These are phyloP conservation scores for Candida boidinii DNA, from an alignment of 805 yeast species.

Conservation along the genomic window DNA sequence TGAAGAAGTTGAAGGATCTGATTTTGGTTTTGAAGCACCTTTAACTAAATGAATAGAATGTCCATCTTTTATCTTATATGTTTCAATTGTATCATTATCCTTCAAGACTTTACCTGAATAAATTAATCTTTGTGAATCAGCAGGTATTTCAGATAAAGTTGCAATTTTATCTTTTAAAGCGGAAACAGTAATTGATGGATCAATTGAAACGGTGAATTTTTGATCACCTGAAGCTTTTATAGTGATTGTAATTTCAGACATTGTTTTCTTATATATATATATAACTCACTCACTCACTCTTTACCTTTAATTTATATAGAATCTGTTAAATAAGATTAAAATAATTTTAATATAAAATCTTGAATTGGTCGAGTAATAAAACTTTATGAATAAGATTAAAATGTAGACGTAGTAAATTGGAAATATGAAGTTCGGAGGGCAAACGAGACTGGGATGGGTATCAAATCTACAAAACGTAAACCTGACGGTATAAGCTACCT, in stretches of 20 bases:
- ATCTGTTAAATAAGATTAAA: not conserved
- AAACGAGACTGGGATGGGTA: too few species aligned
- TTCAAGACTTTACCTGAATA: conserved; percentile 92
- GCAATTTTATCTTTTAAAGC: conserved; percentile 64
- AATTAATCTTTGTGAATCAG: conserved; percentile 78
- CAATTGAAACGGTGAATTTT: conserved; percentile 59
- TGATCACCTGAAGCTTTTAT: conserved; percentile 57
- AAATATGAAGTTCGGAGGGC: too few species aligned
- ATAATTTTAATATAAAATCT: not conserved
- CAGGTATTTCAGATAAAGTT: conserved; percentile 51
- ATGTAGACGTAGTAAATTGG: too few species aligned
- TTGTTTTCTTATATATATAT: too few species aligned
- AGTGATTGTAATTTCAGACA: conserved; percentile 12
- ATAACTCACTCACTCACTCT: too few species aligned
- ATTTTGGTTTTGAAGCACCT: conserved; percentile 42
- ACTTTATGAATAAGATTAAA: too few species aligned
- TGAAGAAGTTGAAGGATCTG: conserved; percentile 12
- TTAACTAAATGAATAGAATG: conserved; percentile 87
- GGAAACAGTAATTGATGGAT: conserved; percentile 45
- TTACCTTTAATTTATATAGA: not conserved
- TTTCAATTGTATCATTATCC: conserved; percentile 64
- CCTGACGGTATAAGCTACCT: too few species aligned
- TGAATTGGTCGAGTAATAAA: too few species aligned
- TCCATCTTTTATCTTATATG: conserved; percentile 77
- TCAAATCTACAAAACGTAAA: too few species aligned